phyloP scores from a whole-genome alignment of 1,139 yeast genomes.

The Pneumocystis wakefieldiae region DNA sequence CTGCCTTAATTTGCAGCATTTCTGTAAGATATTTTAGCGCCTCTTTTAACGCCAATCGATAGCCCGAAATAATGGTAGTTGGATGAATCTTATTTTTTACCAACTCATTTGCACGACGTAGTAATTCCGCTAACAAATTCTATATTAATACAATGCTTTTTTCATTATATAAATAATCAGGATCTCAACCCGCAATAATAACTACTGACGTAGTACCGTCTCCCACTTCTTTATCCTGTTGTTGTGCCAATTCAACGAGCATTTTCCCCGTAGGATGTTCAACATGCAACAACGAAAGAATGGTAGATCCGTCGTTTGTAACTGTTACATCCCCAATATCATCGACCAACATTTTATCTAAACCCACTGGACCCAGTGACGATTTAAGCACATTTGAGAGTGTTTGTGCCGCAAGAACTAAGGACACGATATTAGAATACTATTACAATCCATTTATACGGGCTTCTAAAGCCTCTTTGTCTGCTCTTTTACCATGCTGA shows the following conservation, averaged over 20 bases:
- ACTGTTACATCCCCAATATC: slow-evolving; percentile 98
- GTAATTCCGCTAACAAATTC: slow-evolving; percentile 43
- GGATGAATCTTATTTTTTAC: slow-evolving; percentile 93
- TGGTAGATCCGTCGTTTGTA: slow-evolving; percentile 98
- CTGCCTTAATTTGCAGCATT: slow-evolving; percentile 69
- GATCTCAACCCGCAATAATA: slow-evolving; percentile 7
- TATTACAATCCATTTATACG: background rate
- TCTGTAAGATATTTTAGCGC: slow-evolving; percentile 80
- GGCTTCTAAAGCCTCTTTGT: background rate
- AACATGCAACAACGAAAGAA: slow-evolving; percentile 75
- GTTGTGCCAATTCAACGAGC: slow-evolving; percentile 92
- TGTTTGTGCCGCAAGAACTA: slow-evolving; percentile 76
- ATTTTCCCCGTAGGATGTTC: slow-evolving; percentile 99
- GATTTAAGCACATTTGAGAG: slow-evolving; percentile 96
- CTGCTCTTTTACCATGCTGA: slow-evolving; percentile 45
- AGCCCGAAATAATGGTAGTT: slow-evolving; percentile 92
- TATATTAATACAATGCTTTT: slow-evolving; percentile 36
- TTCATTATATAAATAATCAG: slow-evolving; percentile 66
- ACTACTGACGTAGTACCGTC: slow-evolving; percentile 65
- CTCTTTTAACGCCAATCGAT: slow-evolving; percentile 82
- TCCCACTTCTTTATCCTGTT: slow-evolving; percentile 97
- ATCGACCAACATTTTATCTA: slow-evolving; percentile 96
- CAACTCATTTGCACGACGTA: slow-evolving; percentile 84
- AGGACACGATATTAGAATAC: background rate
- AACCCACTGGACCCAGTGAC: slow-evolving; percentile 93